Evolutionary conservation across 345 rosid species (phyloP).

Genomic region (Corchorus capsularis): DNA sequence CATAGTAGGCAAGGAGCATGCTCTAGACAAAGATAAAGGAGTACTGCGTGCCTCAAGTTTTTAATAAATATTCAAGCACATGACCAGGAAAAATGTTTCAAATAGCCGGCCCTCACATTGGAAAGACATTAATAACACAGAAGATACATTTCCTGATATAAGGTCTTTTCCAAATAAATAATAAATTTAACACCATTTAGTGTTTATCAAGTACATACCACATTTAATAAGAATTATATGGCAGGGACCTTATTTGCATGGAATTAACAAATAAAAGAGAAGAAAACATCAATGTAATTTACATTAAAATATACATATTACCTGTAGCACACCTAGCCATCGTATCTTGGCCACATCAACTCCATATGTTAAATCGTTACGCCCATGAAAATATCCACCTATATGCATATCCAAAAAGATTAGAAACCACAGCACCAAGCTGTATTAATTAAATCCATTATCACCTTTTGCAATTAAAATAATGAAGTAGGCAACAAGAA

Average conservation of each 20-base stretch:
- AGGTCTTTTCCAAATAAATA: neutral
- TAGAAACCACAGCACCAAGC: neutral
- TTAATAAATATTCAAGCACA: neutral
- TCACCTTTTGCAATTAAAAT: neutral
- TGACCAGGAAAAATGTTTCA: neutral
- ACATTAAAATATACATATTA: slow-evolving; percentile 11
- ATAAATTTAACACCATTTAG: neutral
- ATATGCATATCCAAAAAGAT: slow-evolving; percentile 14
- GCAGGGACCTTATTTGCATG: neutral
- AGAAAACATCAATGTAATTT: neutral
- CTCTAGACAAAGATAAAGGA: neutral
- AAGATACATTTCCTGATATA: too few relatives aligned
- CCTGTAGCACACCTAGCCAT: slow-evolving; percentile 67
- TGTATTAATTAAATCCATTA: neutral
- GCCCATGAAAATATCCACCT: slow-evolving; percentile 71
- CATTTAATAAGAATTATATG: neutral
- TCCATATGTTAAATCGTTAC: slow-evolving; percentile 49
- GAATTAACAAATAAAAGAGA: neutral
- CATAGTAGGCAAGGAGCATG: neutral
- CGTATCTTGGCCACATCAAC: slow-evolving; percentile 55
- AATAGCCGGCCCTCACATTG: neutral
- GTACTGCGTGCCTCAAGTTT: neutral
- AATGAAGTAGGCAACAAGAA: neutral
- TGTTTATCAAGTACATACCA: neutral
- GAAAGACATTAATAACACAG: neutral